Conservation (phyloP, 2,329 filamentous ascomycete species). For the Apiospora malaysiana region DNA sequence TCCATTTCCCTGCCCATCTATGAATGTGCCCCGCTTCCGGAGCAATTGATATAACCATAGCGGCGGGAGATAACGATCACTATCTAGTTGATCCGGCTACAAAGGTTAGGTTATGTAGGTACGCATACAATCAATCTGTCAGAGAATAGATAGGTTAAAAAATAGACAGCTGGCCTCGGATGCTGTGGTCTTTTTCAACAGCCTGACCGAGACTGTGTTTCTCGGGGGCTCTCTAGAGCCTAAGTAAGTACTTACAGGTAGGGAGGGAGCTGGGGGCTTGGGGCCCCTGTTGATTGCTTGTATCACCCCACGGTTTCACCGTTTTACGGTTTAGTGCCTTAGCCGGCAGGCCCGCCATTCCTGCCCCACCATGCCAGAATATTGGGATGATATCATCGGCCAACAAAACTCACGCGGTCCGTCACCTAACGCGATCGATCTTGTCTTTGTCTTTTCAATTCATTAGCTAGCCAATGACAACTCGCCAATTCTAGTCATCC, state of each 20-base stretch:
- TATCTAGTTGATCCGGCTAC: no score
- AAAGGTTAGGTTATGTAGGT: no score
- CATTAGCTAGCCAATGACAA: not conserved
- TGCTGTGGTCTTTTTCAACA: no score
- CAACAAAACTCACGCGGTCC: not conserved
- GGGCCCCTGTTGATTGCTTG: no score
- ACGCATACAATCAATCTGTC: no score
- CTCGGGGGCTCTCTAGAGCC: not conserved
- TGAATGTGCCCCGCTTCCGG: not conserved
- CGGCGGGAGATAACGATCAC: no score
- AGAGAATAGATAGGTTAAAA: no score
- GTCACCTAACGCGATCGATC: no score
- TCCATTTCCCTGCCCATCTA: not conserved
- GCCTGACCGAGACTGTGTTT: not conserved
- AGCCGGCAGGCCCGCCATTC: not conserved
- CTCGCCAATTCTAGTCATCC: not conserved
- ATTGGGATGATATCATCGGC: slow-evolving; percentile 8
- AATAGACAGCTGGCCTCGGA: no score
- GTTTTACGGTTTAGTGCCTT: not conserved
- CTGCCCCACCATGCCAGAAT: not conserved
- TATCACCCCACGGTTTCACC: not conserved
- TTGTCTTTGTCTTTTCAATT: not conserved
- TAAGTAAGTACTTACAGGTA: no score
- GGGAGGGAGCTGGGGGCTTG: no score
- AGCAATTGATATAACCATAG: no score